Evolutionary conservation across 2,329 filamentous ascomycete genomes (phyloP), one percentile per base, ranked within the genome.

Genomic region (Phialophora expanda): DNA sequence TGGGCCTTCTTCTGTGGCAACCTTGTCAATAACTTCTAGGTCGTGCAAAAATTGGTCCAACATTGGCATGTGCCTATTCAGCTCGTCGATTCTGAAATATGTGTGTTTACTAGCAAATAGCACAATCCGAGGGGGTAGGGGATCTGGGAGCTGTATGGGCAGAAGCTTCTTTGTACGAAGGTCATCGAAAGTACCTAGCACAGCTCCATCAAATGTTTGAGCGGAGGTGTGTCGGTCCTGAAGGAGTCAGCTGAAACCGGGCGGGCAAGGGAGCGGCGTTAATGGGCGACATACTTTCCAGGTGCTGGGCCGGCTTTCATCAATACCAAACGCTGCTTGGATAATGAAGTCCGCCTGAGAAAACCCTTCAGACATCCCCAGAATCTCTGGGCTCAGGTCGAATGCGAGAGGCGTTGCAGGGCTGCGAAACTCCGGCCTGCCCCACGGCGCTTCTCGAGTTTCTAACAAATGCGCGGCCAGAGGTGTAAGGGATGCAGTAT

Each of bases 291-390:
- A 22, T 67, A 67, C 65, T 56, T 58, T 66, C 67, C 66, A 69
- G 1, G 67, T 69, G n/a, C 34, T 12, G 46, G 67, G 32, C n/a
- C 26, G 60, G 8, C 14, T 28, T 34, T 65, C 51, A 26, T 68
- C 61, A 28, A 69, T 61, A n/a, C 60, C 66, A 12, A 69, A 58
- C 8, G 59, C 65, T 55, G 57, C 66, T 24, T 61, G 53, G 41
- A 68, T 62, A 3, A 14, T 32, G 51, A 54, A 69, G 4, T 58
- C 63, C 3, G 30, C 55, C 38, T 65, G 48, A 20, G 62, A 61
- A 28, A 69, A 68, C 28, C 67, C 67, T 26, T 69, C 67, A 1
- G 67, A 66, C 20, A 66, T 28, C 9, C 66, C 67, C 22, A 69
- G 56, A 12, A 66, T 46, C 38, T 48, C 38, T 44, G 67, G 63